Percentiles rank a stretch among this genome's conserved stretches.
Evolutionary conservation across 805 yeast species (phyloP).

Genomic region (Blastobotrys terrestris): DNA sequence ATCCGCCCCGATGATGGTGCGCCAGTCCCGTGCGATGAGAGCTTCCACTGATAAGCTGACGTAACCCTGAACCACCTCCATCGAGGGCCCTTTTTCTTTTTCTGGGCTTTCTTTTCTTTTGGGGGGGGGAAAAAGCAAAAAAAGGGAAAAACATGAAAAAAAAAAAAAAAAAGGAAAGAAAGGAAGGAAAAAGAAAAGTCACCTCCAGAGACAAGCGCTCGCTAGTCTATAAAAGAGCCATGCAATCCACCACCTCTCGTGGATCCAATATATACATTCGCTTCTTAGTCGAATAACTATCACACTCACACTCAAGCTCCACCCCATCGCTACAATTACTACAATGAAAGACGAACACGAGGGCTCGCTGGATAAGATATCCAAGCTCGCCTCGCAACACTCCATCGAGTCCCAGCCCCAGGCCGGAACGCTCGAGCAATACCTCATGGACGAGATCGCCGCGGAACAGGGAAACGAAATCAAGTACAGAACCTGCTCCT

Average conservation of each 20-base stretch:
- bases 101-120: neutral
- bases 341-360: neutral
- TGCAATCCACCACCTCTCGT: too few species aligned
- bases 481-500: constrained; percentile 47
- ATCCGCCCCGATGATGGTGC: too few species aligned
- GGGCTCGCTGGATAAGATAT: neutral
- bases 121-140: neutral
- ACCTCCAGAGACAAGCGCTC: too few species aligned
- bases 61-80: neutral
- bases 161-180: too few species aligned
- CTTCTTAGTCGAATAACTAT: too few species aligned
- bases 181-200: too few species aligned
- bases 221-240: neutral
- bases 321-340: too few species aligned
- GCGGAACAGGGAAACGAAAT: constrained; percentile 26
- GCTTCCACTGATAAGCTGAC: neutral
- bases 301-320: too few species aligned
- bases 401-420: neutral
- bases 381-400: neutral
- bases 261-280: too few species aligned
- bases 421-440: constrained; percentile 10
- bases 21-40: too few species aligned
- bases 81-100: neutral
- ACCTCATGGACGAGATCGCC: constrained; percentile 11
- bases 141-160: neutral